Base-by-base conservation (phyloP, 2,329 filamentous ascomycete species). In the Fusarium sp. region DNA sequence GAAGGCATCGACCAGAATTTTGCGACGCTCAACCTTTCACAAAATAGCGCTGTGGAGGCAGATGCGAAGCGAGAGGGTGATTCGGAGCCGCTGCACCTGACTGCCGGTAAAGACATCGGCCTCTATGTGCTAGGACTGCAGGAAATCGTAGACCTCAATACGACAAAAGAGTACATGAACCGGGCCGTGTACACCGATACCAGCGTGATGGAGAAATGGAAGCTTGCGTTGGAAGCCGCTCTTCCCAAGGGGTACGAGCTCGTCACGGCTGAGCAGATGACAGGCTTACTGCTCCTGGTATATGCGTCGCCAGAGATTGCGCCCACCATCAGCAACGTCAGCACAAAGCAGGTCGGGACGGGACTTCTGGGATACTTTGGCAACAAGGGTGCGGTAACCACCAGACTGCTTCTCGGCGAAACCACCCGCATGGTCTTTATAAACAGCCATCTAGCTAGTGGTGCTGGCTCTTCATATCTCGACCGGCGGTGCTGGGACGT, bases 401-500 rank as follows among this genome's bases (percentile, higher is more conserved):
- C 92, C 5, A 89, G 95, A 18, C 84, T 99, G 5, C 86, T 99
- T 1, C 83, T 99, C 1, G 96, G 95, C 2, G 96, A 98, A 78
- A 94, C 94, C 0, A 98, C 96, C 0, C 88, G 92, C 31, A 82
- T 99, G 59, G 91, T 96, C 27, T 98, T 99, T 78, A 86, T 98
- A 71, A 97, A 99, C 79, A 94, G 90, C 60, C 96, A 99, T 82
- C 86, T 99, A 27, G 92, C 95, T 67, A 97, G 95, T 56, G 96
- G 96, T 30, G 89, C 90, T 8, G 94, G 97, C 73, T 90, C 92
- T 67, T 84, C 88, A 27, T 89, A 93, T 59, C 80, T 97, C 23
- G 94, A 98, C 28, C 87, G 95, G 27, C 88, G 96, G 47, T 95
- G 95, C 71, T 98, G 94, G 94, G 96, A 99, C 78, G 91, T 92